Conservation (phyloP, 208 protist species). For the Ichthyophonus hoferi region DNA sequence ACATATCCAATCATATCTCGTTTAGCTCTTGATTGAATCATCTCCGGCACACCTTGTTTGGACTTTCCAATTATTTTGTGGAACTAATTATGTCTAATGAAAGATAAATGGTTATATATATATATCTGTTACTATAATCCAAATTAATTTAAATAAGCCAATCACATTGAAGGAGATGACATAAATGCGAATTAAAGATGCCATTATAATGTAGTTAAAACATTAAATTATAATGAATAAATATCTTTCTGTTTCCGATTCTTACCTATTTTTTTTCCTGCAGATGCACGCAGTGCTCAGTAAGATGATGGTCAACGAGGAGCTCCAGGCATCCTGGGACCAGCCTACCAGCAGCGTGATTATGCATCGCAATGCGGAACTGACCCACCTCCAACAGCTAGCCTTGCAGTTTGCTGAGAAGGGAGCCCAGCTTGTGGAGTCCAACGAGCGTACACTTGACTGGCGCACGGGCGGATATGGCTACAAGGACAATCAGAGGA, state of each 20-base stretch:
- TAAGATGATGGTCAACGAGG: constrained; percentile 68
- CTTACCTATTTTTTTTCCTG: neutral
- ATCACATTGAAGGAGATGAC: too few species aligned
- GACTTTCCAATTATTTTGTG: too few species aligned
- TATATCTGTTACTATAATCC: too few species aligned
- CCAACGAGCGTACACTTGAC: constrained; percentile 14
- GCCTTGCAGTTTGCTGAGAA: constrained; percentile 69
- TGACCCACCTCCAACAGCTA: constrained; percentile 62
- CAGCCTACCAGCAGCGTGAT: constrained; percentile 62
- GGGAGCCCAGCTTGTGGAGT: constrained; percentile 20
- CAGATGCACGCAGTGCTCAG: constrained; percentile 58
- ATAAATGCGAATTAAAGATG: too few species aligned
- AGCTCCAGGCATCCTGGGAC: constrained; percentile 65
- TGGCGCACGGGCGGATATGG: neutral
- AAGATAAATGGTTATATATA: too few species aligned
- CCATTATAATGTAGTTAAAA: too few species aligned
- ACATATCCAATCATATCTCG: too few species aligned
- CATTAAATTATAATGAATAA: too few species aligned
- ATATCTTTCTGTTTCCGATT: neutral
- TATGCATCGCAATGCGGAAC: constrained; percentile 59
- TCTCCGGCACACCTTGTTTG: too few species aligned
- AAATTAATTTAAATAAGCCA: too few species aligned
- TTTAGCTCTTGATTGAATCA: too few species aligned
- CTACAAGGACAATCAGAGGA: constrained; percentile 21
- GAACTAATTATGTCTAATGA: too few species aligned